Conservation (phyloP, 441 rosid species). For the Caryocar brasiliense region DNA sequence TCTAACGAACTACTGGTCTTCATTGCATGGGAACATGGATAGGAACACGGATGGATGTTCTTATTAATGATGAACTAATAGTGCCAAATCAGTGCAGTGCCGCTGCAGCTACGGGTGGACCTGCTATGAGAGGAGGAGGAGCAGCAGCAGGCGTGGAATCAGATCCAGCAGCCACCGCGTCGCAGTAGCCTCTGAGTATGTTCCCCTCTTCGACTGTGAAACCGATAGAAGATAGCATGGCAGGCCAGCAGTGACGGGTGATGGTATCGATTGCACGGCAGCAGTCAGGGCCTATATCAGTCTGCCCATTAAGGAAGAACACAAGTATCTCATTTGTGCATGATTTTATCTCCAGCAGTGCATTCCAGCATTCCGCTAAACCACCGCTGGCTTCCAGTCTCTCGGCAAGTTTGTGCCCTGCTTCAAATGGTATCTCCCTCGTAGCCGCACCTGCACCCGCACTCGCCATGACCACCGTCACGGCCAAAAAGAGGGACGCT, state of each 20-base stretch:
- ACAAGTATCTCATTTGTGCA: constrained; percentile 47
- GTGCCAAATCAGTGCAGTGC: too few relatives aligned
- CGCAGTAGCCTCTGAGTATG: constrained; percentile 36
- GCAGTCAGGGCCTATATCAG: constrained; percentile 35
- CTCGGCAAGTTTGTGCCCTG: constrained; percentile 19
- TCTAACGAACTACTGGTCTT: too few relatives aligned
- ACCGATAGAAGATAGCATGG: constrained; percentile 46
- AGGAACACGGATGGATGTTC: too few relatives aligned
- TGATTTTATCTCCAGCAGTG: constrained; percentile 40
- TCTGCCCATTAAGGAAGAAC: constrained; percentile 48
- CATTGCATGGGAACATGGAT: too few relatives aligned
- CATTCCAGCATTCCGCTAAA: constrained; percentile 46
- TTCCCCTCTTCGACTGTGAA: constrained; percentile 39
- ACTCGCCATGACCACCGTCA: neutral
- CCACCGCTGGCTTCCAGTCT: constrained; percentile 39
- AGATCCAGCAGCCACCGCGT: constrained; percentile 12
- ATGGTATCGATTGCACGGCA: constrained; percentile 39
- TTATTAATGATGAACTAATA: too few relatives aligned
- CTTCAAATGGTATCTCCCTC: constrained; percentile 1
- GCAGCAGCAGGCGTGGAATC: constrained; percentile 17
- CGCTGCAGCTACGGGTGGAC: too few relatives aligned
- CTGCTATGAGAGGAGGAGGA: too few relatives aligned
- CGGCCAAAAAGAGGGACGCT: neutral
- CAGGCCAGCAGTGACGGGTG: constrained; percentile 45
- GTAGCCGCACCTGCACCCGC: constrained; percentile 10